Percentiles rank a stretch among this genome's conserved stretches.
Evolutionary conservation across 202 grass and related monocot species (phyloP).

Genomic region (Zoysia matrella): DNA sequence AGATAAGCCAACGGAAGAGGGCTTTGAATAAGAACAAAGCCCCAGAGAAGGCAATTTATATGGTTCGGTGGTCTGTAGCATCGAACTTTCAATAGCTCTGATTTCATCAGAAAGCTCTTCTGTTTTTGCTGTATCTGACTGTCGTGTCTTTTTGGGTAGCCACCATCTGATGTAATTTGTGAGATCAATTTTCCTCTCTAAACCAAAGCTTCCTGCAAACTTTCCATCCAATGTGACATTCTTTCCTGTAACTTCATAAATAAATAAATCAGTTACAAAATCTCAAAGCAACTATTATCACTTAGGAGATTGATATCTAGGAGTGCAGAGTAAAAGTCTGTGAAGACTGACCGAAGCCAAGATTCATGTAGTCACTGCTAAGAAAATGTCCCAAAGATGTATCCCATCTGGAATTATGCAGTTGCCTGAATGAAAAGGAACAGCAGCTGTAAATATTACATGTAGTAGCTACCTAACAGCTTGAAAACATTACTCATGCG

Average conservation of each 20-base stretch:
- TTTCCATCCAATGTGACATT: constrained; percentile 68
- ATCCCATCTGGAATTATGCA: constrained; percentile 91
- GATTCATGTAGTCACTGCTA: constrained; percentile 75
- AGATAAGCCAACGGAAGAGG: constrained; percentile 50
- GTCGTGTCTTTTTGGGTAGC: constrained; percentile 77
- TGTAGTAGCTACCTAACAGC: too few species aligned
- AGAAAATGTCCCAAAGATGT: constrained; percentile 79
- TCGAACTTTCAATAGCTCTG: constrained; percentile 73
- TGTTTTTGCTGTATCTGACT: constrained; percentile 63
- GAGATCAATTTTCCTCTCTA: constrained; percentile 94
- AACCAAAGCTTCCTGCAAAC: constrained; percentile 60
- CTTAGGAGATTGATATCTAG: constrained; percentile 18
- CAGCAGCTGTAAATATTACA: constrained; percentile 12
- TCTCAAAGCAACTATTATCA: constrained; percentile 15
- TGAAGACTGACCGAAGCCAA: constrained; percentile 70
- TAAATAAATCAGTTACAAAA: constrained; percentile 48
- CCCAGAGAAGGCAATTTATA: constrained; percentile 94
- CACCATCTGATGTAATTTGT: constrained; percentile 99
- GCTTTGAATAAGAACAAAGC: constrained; percentile 53
- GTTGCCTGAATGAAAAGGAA: constrained; percentile 61
- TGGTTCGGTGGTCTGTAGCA: constrained; percentile 63
- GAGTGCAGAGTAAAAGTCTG: constrained; percentile 23
- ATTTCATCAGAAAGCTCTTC: constrained; percentile 88
- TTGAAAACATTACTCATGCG: too few species aligned
- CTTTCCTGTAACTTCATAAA: constrained; percentile 70